Evolutionary conservation across 345 rosid genomes (phyloP).

Genomic region (Passiflora organensis): DNA sequence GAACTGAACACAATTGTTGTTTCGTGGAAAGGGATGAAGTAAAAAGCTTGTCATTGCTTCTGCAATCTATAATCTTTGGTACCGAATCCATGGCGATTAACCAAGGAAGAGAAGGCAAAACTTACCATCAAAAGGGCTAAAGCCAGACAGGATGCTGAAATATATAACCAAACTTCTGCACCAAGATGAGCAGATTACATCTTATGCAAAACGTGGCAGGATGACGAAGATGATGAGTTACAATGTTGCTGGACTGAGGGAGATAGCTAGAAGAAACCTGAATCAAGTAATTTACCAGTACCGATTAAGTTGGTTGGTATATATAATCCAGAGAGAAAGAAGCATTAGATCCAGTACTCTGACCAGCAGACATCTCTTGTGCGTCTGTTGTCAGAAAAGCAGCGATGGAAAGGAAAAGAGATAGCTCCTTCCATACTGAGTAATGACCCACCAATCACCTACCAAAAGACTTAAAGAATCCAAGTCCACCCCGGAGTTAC

Average conservation of each 20-base stretch:
- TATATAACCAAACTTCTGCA: too few species aligned
- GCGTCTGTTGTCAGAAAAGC: slow-evolving; percentile 17
- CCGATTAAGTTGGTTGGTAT: neutral
- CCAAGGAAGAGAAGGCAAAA: neutral
- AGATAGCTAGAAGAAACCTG: neutral
- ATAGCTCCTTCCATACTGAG: neutral
- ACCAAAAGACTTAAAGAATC: neutral
- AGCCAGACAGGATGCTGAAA: too few species aligned
- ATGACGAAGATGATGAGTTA: neutral
- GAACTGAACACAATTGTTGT: too few species aligned
- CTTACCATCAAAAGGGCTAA: neutral
- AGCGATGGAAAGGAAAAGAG: neutral
- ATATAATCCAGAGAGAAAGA: neutral
- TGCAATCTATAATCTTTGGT: too few species aligned
- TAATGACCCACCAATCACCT: neutral
- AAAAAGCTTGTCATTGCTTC: too few species aligned
- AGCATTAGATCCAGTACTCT: neutral
- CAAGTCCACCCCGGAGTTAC: too few species aligned
- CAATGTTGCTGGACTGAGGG: neutral
- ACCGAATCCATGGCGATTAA: too few species aligned
- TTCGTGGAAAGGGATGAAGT: too few species aligned
- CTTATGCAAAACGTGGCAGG: neutral
- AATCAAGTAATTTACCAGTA: neutral
- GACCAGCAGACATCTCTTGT: neutral
- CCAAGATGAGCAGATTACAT: too few species aligned